Evolutionary conservation across 202 grass and related monocot genomes (phyloP), one percentile per base, ranked within the genome.

Genomic region (Carex sylvatica): DNA sequence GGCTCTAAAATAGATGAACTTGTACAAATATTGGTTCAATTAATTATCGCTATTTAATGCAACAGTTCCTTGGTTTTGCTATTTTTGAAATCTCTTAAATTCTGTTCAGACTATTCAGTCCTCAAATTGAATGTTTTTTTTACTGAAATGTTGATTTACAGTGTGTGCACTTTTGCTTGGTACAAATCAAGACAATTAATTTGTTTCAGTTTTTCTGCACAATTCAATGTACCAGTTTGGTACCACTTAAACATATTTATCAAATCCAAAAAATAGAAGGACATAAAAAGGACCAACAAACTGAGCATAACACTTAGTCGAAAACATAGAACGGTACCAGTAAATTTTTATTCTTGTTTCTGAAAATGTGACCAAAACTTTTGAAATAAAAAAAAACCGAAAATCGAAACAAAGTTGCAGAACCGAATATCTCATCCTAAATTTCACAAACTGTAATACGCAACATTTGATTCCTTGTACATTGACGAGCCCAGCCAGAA

Each of bases 11-110:
- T 62, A 54, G 38, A 38, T 80, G 35, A 23, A 42, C 19, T 62
- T 42, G 51, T 80, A 49, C 22, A 80, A 22, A 81, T 65, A 33
- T 73, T 46, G 31, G 78, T n/a, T 60, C 74, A 84, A 83, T 49
- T 12, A 12, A 71, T 81, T 33, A 35, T 74, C 23, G 77, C 15
- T 19, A 77, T 77, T 75, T 19, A 74, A 59, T 33, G 49, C 28
- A 31, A 77, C 38, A 35, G 16, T 78, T 69, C 14, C 7, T 15
- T 69, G 33, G 14, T 65, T 18, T 58, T 58, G 55, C 5, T 59
- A 59, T 8, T 59, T 59, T 59, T 59, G 13, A 58, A 58, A 59
- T 59, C 55, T 8, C 55, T 59, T 19, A n/a, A 19, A 6, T 58
- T 58, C 1, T 58, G 18, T 58, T 31, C 26, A 63, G 61, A 33